A percentile compares a stretch with the other conserved stretches of the same genome.
Evolutionary conservation across 805 yeast species (phyloP).

Genomic region (Komagataella pastoris): DNA sequence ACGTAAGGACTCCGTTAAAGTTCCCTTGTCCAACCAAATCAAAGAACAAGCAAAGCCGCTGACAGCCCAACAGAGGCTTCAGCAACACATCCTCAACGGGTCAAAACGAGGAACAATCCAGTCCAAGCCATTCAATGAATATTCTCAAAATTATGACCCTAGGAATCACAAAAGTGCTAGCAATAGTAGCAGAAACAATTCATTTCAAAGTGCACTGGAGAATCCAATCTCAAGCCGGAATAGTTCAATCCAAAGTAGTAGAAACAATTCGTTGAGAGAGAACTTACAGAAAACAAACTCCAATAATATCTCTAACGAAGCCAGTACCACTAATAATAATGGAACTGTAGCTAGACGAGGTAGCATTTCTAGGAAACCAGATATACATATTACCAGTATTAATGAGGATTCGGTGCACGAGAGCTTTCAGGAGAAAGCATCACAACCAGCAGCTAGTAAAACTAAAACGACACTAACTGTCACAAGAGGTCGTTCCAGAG

Average conservation of each 20-base stretch:
- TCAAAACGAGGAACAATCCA: background rate
- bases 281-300: background rate
- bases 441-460: background rate
- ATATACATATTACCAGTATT: conserved; percentile 8
- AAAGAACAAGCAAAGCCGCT: conserved; percentile 5
- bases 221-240: background rate
- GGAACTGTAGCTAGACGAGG: conserved; percentile 12
- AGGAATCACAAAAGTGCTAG: background rate
- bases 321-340: background rate
- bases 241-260: background rate
- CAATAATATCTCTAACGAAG: background rate
- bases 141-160: background rate
- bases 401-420: conserved; percentile 4
- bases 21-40: background rate
- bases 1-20: background rate
- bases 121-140: background rate
- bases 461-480: background rate
- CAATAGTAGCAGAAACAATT: background rate
- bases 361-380: conserved; percentile 12
- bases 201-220: background rate
- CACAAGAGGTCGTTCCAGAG: background rate
- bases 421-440: background rate
- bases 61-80: conserved; percentile 21
- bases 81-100: conserved; percentile 17
- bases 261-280: background rate